Conservation (phyloP, 148 eudicot genomes). For the Fallopia convolvulus region DNA sequence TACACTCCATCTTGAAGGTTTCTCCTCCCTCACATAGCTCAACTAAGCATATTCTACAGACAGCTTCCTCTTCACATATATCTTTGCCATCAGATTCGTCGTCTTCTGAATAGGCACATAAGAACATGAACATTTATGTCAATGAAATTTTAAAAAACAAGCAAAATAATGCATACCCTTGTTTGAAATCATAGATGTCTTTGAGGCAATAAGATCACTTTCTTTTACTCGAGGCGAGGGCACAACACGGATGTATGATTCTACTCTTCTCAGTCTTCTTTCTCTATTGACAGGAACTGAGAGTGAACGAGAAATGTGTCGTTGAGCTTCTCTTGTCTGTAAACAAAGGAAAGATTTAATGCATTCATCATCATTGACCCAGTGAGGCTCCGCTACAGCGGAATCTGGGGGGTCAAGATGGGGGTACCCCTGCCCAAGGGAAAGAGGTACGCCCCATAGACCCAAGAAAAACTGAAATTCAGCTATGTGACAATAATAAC, state of each 20-base stretch:
- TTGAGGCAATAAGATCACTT: conserved; percentile 15
- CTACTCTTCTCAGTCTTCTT: conserved; percentile 31
- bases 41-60: conserved; percentile 79
- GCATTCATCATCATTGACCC: too few species aligned
- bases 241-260: conserved; percentile 68
- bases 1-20: conserved; percentile 91
- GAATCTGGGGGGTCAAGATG: too few species aligned
- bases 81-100: conserved; percentile 55
- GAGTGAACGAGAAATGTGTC: conserved; percentile 55
- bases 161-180: not conserved
- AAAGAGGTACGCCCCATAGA: too few species aligned
- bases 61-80: conserved; percentile 90
- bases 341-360: not conserved
- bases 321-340: conserved; percentile 47
- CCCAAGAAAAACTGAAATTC: too few species aligned
- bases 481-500: too few species aligned
- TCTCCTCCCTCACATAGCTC: conserved; percentile 89
- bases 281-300: conserved; percentile 65
- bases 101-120: conserved; percentile 31
- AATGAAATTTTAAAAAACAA: too few species aligned
- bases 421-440: too few species aligned
- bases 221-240: conserved; percentile 62
- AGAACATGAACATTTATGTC: not conserved
- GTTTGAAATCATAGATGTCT: not conserved
- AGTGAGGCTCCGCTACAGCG: too few species aligned